phyloP scores from a whole-genome alignment of 1,284 basidiomycete species.

The Mycena sp. region DNA sequence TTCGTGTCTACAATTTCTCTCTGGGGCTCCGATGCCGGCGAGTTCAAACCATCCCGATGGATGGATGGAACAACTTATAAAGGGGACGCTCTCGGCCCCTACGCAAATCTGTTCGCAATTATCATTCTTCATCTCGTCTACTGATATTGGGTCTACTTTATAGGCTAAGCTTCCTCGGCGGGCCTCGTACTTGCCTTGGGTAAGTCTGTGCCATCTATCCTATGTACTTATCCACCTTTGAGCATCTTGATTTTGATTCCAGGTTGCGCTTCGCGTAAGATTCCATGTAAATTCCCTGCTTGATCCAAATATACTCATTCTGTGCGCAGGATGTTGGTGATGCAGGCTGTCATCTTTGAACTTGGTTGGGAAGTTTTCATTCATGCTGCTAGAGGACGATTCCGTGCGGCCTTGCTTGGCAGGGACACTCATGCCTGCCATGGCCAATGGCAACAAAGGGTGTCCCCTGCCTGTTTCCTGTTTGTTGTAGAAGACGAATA shows the following conservation, averaged over 20 bases:
- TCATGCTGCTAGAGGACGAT: neutral
- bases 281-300: neutral
- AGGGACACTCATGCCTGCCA: neutral
- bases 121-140: neutral
- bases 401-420: neutral
- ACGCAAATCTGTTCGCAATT: neutral
- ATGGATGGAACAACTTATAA: neutral
- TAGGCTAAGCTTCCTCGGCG: neutral
- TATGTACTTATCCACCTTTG: too few relatives aligned
- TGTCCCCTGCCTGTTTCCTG: neutral
- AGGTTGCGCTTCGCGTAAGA: conserved; percentile 14
- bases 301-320: neutral
- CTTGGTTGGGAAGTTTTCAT: conserved; percentile 4
- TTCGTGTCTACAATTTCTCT: too few relatives aligned
- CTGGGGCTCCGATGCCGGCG: neutral
- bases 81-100: neutral
- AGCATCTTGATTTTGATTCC: neutral
- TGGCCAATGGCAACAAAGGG: neutral
- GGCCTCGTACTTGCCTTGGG: conserved; percentile 2
- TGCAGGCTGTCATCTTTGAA: conserved; percentile 7
- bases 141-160: neutral
- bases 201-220: neutral
- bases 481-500: too few relatives aligned
- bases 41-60: conserved; percentile 4
- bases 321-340: neutral